phyloP scores from a whole-genome alignment of 2,329 filamentous ascomycete genomes.

The Fusarium euwallaceae region DNA sequence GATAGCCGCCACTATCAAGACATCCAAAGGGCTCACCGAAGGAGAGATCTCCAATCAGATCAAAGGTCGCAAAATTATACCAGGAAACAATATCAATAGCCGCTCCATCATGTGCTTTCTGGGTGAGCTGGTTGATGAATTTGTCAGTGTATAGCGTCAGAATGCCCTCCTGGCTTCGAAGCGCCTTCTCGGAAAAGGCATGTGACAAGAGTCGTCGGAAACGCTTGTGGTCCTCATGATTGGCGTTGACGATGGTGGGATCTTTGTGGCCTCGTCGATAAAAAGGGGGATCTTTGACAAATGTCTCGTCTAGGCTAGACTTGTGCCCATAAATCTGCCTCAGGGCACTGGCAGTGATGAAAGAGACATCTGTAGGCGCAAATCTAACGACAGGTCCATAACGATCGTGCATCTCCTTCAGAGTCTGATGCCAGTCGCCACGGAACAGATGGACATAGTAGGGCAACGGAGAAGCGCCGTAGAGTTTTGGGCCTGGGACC shows the following conservation, averaged over 20 bases:
- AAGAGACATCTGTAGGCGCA: not conserved
- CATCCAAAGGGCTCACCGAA: conserved; percentile 47
- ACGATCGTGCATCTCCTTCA: not conserved
- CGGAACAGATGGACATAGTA: not conserved
- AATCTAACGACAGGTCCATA: not conserved
- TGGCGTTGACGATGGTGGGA: conserved; percentile 1
- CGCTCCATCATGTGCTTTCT: not conserved
- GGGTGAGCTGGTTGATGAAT: not conserved
- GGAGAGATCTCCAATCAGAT: conserved; percentile 47
- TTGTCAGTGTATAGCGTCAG: not conserved
- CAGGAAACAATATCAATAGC: conserved; percentile 20
- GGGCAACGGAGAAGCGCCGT: not conserved
- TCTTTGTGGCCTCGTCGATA: not conserved
- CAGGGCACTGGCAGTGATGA: not conserved
- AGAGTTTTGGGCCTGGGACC: not conserved
- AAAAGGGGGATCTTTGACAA: not conserved
- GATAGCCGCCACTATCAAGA: conserved; percentile 27
- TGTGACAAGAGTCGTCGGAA: not conserved
- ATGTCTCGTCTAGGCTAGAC: not conserved
- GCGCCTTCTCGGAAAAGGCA: not conserved
- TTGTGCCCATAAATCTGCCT: conserved; percentile 5
- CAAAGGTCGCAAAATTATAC: conserved; percentile 50
- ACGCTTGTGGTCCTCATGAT: conserved; percentile 2
- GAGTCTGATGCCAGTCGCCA: not conserved
- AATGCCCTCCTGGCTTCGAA: not conserved